phyloP scores from a whole-genome alignment of 495 filamentous ascomycete genomes.

The Astrothelium subdiscretum region DNA sequence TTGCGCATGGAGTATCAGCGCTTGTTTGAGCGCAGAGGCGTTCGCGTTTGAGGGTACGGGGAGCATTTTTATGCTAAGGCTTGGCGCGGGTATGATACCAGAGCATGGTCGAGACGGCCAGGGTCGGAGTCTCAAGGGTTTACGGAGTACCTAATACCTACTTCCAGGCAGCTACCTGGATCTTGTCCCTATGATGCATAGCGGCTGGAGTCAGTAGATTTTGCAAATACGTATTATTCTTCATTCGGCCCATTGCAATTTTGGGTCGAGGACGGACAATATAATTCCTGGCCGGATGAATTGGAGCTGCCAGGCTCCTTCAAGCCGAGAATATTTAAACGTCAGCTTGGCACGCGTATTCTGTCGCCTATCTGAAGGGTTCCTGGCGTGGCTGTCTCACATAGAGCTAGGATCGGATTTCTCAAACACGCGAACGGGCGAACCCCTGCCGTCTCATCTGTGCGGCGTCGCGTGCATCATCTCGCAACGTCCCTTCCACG shows the following conservation, averaged over 20 bases:
- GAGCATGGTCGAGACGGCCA: background rate
- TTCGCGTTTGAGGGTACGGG: background rate
- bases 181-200: background rate
- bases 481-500: background rate
- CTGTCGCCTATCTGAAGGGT: too few species aligned
- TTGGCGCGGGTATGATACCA: background rate
- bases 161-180: background rate
- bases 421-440: background rate
- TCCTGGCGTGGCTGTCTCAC: background rate
- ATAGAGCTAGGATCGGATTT: background rate
- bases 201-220: background rate
- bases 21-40: background rate
- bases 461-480: slow-evolving; percentile 2
- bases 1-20: background rate
- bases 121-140: background rate
- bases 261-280: background rate
- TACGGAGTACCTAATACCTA: background rate
- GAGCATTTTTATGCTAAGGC: background rate
- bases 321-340: too few species aligned
- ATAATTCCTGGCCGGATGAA: background rate
- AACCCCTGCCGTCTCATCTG: slow-evolving; percentile 1
- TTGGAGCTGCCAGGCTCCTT: background rate
- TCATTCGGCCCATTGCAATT: background rate
- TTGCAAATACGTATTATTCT: background rate
- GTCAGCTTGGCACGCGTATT: too few species aligned